Percentiles rank a stretch among this genome's conserved stretches.
phyloP scores from a whole-genome alignment of 2,329 filamentous ascomycete genomes.

The Aspergillus aculeatus region DNA sequence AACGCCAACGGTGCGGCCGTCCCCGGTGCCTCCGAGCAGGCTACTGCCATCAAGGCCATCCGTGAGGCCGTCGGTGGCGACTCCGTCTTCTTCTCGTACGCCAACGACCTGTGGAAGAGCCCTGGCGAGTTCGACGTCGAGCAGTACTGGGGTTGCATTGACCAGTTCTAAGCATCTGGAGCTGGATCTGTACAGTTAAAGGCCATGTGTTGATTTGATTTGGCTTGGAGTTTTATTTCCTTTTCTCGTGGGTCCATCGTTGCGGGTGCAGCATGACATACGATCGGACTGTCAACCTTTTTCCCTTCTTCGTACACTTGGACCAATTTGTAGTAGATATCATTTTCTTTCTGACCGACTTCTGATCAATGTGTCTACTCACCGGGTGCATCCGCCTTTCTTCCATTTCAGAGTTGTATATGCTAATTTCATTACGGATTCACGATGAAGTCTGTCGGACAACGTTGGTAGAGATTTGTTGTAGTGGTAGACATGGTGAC shows the following conservation, averaged over 20 bases:
- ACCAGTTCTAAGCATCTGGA: constrained; percentile 46
- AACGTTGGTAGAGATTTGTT: no score
- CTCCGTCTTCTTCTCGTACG: constrained; percentile 78
- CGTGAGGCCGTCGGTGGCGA: constrained; percentile 62
- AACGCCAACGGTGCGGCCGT: constrained; percentile 69
- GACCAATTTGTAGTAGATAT: constrained; percentile 21
- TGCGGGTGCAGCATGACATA: constrained; percentile 9
- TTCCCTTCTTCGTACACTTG: constrained; percentile 18
- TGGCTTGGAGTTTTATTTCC: constrained; percentile 20
- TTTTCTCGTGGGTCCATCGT: constrained; percentile 15
- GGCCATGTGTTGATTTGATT: constrained; percentile 9
- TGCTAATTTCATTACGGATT: constrained; percentile 18
- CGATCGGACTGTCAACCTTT: constrained; percentile 5
- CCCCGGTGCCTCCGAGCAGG: constrained; percentile 67
- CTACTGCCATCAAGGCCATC: constrained; percentile 69
- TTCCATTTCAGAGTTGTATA: constrained; percentile 27
- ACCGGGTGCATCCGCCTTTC: constrained; percentile 24
- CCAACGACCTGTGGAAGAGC: constrained; percentile 79
- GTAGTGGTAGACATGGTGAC: no score
- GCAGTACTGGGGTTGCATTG: constrained; percentile 71
- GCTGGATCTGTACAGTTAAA: constrained; percentile 6
- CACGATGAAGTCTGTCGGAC: neutral
- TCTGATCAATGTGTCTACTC: constrained; percentile 31
- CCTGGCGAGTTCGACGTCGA: constrained; percentile 70
- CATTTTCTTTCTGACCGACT: constrained; percentile 24